Evolutionary conservation across 2,329 filamentous ascomycete species (phyloP), one percentile per base, ranked within the genome.

Genomic region (Pseudocercospora cruenta): DNA sequence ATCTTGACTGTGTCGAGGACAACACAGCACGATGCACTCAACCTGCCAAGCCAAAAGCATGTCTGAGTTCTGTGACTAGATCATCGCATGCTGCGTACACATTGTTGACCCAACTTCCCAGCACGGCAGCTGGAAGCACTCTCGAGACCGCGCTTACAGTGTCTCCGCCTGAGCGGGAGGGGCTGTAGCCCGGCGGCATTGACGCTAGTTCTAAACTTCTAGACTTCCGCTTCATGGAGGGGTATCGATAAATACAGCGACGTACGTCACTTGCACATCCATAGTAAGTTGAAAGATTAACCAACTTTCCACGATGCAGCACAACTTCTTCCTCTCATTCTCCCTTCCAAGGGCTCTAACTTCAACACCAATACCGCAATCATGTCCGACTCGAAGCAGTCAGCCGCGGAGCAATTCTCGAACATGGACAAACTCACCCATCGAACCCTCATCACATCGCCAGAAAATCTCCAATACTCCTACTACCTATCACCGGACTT

Each of bases 401-500:
- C 62, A 55, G 60, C 64, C 3, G 58, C 64, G 19, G 45, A 63
- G 60, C 64, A 66, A 22, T 63, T 66, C 39, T 43, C 64, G n/a
- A 66, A 66, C 49, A 75, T 75, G 73, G 65, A 72, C 36, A 66
- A 68, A 39, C 70, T 75, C 33, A 45, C 69, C 19, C 72, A 75
- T 67, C 70, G 67, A 33, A 64, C 71, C 0, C 54, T 74, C 47
- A 67, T 69, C 36, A 75, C 74, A 9, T 66, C 66, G 24, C 74
- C 74, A 26, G 53, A 73, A 60, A 68, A 74, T 19, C 68, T 75
- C 21, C 71, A 69, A 9, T 75, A 75, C 62, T 72, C 69, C 63
- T 75, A 75, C 49, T 75, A 74, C 63, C 64, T 73, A 14, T 75
- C 72, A 1, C 73, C 74, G 4, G 64, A 70, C 58, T 75, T 75